A percentile compares a stretch with the other conserved stretches of the same genome.
Conservation (phyloP, 176 grass and related monocot genomes). For the Musa acuminata region DNA sequence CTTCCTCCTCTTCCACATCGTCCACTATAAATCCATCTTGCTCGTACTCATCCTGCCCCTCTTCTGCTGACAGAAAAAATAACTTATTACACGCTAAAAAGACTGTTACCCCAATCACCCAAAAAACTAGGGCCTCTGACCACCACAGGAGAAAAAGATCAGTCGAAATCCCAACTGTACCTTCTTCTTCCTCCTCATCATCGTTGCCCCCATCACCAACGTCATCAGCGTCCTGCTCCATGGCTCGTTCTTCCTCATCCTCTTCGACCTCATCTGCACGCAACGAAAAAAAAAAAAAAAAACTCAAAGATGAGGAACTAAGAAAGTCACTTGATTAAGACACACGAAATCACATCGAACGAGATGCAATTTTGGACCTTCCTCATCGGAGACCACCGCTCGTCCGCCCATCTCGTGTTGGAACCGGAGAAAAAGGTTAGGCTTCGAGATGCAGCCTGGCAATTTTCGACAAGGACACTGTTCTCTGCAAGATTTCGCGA, state of each 20-base stretch:
- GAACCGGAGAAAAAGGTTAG: background rate
- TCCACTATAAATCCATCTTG: constrained; percentile 99
- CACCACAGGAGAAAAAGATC: background rate
- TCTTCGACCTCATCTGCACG: constrained; percentile 44
- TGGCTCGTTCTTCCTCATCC: constrained; percentile 46
- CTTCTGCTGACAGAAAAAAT: constrained; percentile 35
- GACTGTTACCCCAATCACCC: background rate
- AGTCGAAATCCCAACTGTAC: background rate
- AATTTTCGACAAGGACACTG: background rate
- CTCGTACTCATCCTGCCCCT: constrained; percentile 84
- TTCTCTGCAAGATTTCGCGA: background rate
- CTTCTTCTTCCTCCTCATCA: constrained; percentile 68
- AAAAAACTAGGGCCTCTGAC: background rate
- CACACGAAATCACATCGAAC: background rate
- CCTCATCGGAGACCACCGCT: constrained; percentile 70
- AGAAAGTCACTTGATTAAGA: background rate
- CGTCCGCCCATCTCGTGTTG: constrained; percentile 38
- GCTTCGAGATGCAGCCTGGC: background rate
- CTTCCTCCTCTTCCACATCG: constrained; percentile 74
- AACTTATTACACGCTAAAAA: background rate
- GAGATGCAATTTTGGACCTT: constrained; percentile 35
- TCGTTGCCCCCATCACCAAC: constrained; percentile 43
- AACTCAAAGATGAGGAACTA: constrained; percentile 3
- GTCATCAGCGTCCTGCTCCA: constrained; percentile 32
- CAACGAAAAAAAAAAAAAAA: constrained; percentile 9